These are phyloP conservation scores for Hyphopichia fennica DNA, from an alignment of 1,139 yeast species.

Conservation along the genomic window DNA sequence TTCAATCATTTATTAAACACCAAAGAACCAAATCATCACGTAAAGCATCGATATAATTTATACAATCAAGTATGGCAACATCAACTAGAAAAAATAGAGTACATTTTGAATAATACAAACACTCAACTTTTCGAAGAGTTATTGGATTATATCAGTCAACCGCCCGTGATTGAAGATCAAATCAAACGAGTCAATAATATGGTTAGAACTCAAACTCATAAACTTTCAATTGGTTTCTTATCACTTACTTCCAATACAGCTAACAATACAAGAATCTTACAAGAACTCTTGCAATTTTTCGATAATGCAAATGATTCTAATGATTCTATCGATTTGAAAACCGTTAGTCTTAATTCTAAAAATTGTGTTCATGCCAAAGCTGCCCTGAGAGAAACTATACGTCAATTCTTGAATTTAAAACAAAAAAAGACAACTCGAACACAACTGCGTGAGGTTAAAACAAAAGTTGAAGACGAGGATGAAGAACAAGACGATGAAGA, in stretches of 20 bases:
- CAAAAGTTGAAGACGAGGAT: conserved; percentile 3
- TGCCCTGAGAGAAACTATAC: conserved; percentile 37
- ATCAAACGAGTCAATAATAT: conserved; percentile 2
- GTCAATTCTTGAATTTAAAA: conserved; percentile 23
- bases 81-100: conserved; percentile 36
- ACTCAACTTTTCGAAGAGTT: conserved; percentile 35
- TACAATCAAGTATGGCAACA: conserved; percentile 39
- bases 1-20: conserved; percentile 41
- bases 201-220: conserved; percentile 9
- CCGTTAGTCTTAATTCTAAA: conserved; percentile 43
- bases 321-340: conserved; percentile 15
- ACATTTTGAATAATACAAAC: conserved; percentile 39
- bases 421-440: background rate
- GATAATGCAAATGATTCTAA: conserved; percentile 6
- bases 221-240: conserved; percentile 45
- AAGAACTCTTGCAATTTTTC: conserved; percentile 37
- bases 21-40: conserved; percentile 35
- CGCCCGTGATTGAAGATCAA: conserved; percentile 7
- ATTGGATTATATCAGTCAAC: conserved; percentile 23
- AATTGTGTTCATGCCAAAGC: conserved; percentile 42
- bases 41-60: conserved; percentile 35
- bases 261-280: conserved; percentile 50
- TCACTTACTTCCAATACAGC: conserved; percentile 58
- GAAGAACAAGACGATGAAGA: conserved; percentile 6
- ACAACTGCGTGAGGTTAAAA: background rate